These are phyloP conservation scores for Intubia oerlemansii DNA, from an alignment of 2,329 filamentous ascomycete species.

Conservation along the genomic window DNA sequence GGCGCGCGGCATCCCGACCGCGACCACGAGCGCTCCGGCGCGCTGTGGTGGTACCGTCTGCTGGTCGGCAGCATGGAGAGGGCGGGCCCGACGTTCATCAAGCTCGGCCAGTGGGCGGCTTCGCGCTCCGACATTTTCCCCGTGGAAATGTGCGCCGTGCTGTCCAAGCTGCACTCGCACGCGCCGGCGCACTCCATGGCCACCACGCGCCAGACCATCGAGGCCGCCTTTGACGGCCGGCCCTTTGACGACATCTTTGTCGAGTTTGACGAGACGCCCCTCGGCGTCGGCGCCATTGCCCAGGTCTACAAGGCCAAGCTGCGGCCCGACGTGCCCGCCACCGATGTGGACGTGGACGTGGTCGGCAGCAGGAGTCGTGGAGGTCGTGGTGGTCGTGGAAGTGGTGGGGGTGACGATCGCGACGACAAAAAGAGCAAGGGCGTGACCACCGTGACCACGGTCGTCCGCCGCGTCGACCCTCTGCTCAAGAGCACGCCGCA, in stretches of 20 bases:
- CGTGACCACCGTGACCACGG: conserved; percentile 27
- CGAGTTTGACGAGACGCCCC: conserved; percentile 73
- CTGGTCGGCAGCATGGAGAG: conserved; percentile 77
- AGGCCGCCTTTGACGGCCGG: conserved; percentile 60
- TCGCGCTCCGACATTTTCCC: conserved; percentile 94
- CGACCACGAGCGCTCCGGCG: conserved; percentile 59
- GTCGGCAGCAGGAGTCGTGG: too few relatives aligned
- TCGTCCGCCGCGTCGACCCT: conserved; percentile 64
- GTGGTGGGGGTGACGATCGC: neutral
- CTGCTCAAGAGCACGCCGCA: conserved; percentile 73
- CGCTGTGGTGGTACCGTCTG: conserved; percentile 87
- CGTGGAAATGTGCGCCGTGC: conserved; percentile 70
- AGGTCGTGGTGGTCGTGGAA: neutral
- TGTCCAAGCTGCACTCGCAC: conserved; percentile 89
- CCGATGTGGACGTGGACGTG: conserved; percentile 17
- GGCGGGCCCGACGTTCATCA: conserved; percentile 91
- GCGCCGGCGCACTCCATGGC: conserved; percentile 77
- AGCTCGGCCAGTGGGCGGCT: conserved; percentile 97
- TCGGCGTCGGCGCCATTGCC: conserved; percentile 89
- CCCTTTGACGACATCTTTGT: conserved; percentile 84
- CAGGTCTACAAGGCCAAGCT: conserved; percentile 95
- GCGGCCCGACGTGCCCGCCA: conserved; percentile 51
- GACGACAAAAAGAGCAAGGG: too few relatives aligned
- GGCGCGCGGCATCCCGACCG: conserved; percentile 40
- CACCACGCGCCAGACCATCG: conserved; percentile 58